Evolutionary conservation across 1,139 yeast genomes (phyloP).

Genomic region (Pichia sp.): DNA sequence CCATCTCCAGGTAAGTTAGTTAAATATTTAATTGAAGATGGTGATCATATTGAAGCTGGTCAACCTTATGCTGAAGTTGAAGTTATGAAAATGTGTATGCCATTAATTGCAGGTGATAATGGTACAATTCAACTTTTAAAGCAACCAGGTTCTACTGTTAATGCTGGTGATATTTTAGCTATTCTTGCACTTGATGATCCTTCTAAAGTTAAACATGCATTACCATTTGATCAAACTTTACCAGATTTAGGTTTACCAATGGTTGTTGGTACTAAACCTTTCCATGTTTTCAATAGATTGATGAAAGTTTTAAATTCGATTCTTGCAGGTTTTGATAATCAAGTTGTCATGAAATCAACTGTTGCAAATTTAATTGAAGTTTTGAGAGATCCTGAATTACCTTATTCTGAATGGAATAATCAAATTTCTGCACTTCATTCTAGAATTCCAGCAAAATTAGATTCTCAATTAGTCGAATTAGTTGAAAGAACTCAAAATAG

Average conservation of each 20-base stretch:
- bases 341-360: conserved; percentile 82
- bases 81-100: conserved; percentile 98
- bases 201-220: conserved; percentile 92
- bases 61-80: conserved; percentile 97
- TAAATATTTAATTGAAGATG: conserved; percentile 86
- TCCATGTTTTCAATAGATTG: conserved; percentile 59
- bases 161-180: conserved; percentile 95
- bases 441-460: conserved; percentile 74
- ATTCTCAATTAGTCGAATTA: conserved; percentile 54
- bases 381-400: conserved; percentile 72
- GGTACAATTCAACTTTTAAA: conserved; percentile 89
- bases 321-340: conserved; percentile 87
- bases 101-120: conserved; percentile 82
- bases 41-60: conserved; percentile 87
- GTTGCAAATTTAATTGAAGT: conserved; percentile 64
- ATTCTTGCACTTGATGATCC: conserved; percentile 94
- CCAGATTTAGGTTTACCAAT: conserved; percentile 83
- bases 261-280: conserved; percentile 76
- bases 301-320: conserved; percentile 64
- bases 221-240: conserved; percentile 89
- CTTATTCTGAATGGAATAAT: conserved; percentile 86
- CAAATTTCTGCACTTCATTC: conserved; percentile 88
- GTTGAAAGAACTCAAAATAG: conserved; percentile 64
- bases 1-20: conserved; percentile 99
- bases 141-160: conserved; percentile 96